Evolutionary conservation across 768 basidiomycete species (phyloP), one percentile per base, ranked within the genome.

Genomic region (Auricularia auricula-judae): DNA sequence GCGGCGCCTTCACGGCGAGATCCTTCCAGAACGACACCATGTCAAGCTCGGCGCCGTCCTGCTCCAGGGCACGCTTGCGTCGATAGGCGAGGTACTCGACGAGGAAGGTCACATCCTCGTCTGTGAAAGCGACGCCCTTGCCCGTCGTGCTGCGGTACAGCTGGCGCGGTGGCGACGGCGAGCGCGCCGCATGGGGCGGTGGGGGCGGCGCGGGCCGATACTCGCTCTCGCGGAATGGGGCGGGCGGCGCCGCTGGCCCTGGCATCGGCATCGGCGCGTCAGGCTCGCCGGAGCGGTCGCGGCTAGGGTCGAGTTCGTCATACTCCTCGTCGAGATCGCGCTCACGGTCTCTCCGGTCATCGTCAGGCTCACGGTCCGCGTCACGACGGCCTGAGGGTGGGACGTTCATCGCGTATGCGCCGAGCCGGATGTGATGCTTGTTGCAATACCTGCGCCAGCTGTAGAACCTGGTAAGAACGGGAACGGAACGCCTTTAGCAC

Each of bases 371-470:
- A 43, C 78, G 75, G 23, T 75, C 76, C 36, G 78, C 75, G 18
- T 81, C 81, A 5, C 72, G 72, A 2, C 76, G 36, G 75, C 73
- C 3, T 79, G 79, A 18, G 80, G 76, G 16, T 74, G 76, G 10
- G 80, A 79, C 72, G 63, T 83, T 86, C 91, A 93, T 92, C 8
- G 83, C 77, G 69, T 93, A 93, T 2, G 90, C 89, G 33, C 89
- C 89, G 0, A 93, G 79, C n/a, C 89, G 85, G 61, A 93, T 93
- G 73, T 93, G 89, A 72, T 93, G 91, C 71, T 93, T 93, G 72
- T 93, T 93, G 77, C 91, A 93, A 70, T 93, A 93, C 54, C 91
- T 84, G 47, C 91, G 83, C 91, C 91, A 93, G 1, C 91, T 93
- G 72, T 91, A 93, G 72, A 93, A 93, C 11, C 90, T 92, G 63